Base-by-base conservation (phyloP, 768 basidiomycete genomes). In the Lentinula sp. region DNA sequence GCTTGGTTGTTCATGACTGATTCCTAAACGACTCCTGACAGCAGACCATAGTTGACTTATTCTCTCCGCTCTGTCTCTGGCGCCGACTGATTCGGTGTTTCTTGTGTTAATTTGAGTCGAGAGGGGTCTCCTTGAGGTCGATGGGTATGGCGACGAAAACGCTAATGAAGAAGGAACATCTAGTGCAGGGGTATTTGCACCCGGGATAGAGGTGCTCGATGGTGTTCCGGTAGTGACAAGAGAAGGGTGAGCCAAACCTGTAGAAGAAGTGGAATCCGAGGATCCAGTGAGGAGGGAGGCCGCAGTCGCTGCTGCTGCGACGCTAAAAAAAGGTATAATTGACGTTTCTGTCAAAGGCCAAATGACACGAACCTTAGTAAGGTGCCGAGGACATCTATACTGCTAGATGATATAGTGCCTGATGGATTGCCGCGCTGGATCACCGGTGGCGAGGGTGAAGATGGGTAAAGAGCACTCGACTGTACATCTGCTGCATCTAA, bases 291-390 rank as follows among this genome's bases (percentile, higher is more conserved):
- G 79, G 33, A 91, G 79, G 3, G 92, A 93, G 7, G 90, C 90
- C 1, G 92, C 91, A 1, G 91, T 93, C n/a, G 92, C 92, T 9
- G 92, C 90, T n/a, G 92, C 91, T 3, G 92, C 92, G 36, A 93
- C 92, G 66, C 92, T 90, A 63, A 53, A 69, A 18, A 16, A 18
- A 16, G 54, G 23, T 23, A 35, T 43, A 43, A 56, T 45, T 51
- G 23, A 46, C 36, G 10, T 55, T 35, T 36, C 32, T 57, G 50
- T 15, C 51, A 60, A 62, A 18, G 53, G 54, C 60, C 53, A 37
- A 53, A 28, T 58, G 39, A 48, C 2, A 74, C 81, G 52, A 67
- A 90, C 90, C 90, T 92, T 36, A 93, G 76, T 15, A 93, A 71
- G n/a, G 90, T 91, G 23, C 90, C 91, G 33, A 93, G 74, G 10